Percentiles rank a stretch among this genome's conserved stretches.
phyloP scores from a whole-genome alignment of 148 eudicot genomes.

The Spergularia marina region DNA sequence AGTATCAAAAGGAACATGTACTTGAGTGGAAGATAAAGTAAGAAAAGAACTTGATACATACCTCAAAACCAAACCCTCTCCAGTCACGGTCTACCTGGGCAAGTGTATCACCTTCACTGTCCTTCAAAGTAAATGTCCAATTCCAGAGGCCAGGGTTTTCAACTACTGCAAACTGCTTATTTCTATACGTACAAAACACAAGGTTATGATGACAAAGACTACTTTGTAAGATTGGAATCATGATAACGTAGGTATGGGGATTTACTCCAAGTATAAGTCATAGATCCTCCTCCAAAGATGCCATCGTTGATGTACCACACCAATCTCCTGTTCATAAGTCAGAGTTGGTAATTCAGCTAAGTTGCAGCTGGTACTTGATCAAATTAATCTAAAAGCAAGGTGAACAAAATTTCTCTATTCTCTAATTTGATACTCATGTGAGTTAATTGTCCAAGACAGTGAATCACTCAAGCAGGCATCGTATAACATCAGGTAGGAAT shows the following conservation, averaged over 20 bases:
- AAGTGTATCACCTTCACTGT: conserved; percentile 65
- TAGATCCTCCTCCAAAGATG: conserved; percentile 98
- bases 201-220: not conserved
- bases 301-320: conserved; percentile 98
- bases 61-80: conserved; percentile 99
- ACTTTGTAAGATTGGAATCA: conserved; percentile 1
- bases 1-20: not conserved
- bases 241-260: not conserved
- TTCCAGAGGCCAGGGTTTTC: conserved; percentile 95
- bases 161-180: conserved; percentile 91
- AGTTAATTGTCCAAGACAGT: not conserved
- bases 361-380: not conserved
- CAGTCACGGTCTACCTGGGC: conserved; percentile 96
- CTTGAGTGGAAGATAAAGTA: not conserved
- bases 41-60: conserved; percentile 23
- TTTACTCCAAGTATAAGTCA: conserved; percentile 94
- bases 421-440: not conserved
- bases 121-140: conserved; percentile 97
- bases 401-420: not conserved
- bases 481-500: not conserved
- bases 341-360: not conserved
- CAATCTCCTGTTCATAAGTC: conserved; percentile 60
- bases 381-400: not conserved
- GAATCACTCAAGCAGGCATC: not conserved
- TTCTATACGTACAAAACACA: conserved; percentile 35